Conservation (phyloP, 2,329 filamentous ascomycete genomes). For the Beauveria pseudobassiana region DNA sequence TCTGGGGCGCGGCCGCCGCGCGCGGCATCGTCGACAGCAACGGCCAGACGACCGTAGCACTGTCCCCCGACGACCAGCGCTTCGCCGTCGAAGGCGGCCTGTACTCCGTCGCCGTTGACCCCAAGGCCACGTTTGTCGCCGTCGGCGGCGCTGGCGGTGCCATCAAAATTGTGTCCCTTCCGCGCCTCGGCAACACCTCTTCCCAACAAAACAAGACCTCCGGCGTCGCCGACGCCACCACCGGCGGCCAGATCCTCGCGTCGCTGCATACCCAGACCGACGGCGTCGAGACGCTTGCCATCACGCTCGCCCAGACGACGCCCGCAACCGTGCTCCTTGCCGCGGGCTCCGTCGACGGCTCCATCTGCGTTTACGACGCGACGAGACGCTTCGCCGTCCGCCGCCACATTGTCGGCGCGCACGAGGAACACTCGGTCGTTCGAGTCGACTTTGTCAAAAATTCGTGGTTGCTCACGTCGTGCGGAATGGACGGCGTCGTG, state of each 20-base stretch:
- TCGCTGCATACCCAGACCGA: slow-evolving; percentile 70
- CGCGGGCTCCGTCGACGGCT: slow-evolving; percentile 64
- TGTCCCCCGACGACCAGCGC: slow-evolving; percentile 77
- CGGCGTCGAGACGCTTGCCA: slow-evolving; percentile 69
- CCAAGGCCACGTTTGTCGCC: slow-evolving; percentile 69
- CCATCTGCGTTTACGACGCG: slow-evolving; percentile 80
- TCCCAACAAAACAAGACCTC: slow-evolving; percentile 17
- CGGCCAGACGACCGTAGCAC: slow-evolving; percentile 60
- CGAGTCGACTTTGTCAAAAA: slow-evolving; percentile 78
- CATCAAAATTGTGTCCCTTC: slow-evolving; percentile 78
- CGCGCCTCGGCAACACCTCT: slow-evolving; percentile 42
- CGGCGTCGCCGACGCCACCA: slow-evolving; percentile 26
- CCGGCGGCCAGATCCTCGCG: slow-evolving; percentile 63
- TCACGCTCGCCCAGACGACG: slow-evolving; percentile 34
- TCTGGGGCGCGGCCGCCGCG: slow-evolving; percentile 69
- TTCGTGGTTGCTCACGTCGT: slow-evolving; percentile 70
- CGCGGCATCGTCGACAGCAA: slow-evolving; percentile 42
- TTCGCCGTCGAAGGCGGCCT: slow-evolving; percentile 89
- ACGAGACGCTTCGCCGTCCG: slow-evolving; percentile 82
- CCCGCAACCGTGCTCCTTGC: slow-evolving; percentile 50
- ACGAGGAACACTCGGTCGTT: slow-evolving; percentile 84
- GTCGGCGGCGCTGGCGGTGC: slow-evolving; percentile 83
- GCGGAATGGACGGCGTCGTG: slow-evolving; percentile 87
- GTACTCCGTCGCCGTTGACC: slow-evolving; percentile 79
- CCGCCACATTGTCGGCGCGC: slow-evolving; percentile 71